A percentile compares a stretch with the other conserved stretches of the same genome.
Evolutionary conservation across 108 stramenopile species (phyloP).

Genomic region (Nitzschia sp.): DNA sequence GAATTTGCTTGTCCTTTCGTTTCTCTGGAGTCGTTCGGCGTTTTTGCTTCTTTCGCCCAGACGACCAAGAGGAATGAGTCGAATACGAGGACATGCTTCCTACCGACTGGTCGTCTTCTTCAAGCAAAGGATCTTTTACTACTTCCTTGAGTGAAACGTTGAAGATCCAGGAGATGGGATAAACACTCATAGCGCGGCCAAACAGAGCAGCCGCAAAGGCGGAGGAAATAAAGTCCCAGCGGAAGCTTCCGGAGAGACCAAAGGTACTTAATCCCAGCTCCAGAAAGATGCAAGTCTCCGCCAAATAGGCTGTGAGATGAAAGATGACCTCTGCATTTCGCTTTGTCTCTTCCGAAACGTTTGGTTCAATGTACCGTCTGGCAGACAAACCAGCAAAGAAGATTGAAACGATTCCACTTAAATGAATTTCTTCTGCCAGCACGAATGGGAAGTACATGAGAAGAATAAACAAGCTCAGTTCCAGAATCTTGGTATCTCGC

Average conservation of each 20-base stretch:
- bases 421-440: constrained; percentile 54
- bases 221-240: constrained; percentile 50
- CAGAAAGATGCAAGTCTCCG: constrained; percentile 83
- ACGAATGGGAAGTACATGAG: constrained; percentile 74
- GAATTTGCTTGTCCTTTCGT: constrained; percentile 44
- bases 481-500: constrained; percentile 37
- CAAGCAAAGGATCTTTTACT: background rate
- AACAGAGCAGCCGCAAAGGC: constrained; percentile 60
- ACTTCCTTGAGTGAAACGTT: constrained; percentile 30
- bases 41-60: background rate
- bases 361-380: constrained; percentile 59
- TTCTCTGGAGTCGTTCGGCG: constrained; percentile 21
- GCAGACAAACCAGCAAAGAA: constrained; percentile 76
- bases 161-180: constrained; percentile 50
- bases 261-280: constrained; percentile 73
- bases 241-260: constrained; percentile 34
- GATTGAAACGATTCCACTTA: constrained; percentile 87
- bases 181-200: constrained; percentile 65
- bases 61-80: background rate
- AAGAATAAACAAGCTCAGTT: constrained; percentile 63
- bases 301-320: constrained; percentile 52
- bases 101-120: background rate
- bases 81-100: background rate
- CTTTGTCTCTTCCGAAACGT: constrained; percentile 48
- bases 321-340: constrained; percentile 51